Evolutionary conservation across 768 basidiomycete species (phyloP).

Genomic region (Pleurotus tuber-regium): DNA sequence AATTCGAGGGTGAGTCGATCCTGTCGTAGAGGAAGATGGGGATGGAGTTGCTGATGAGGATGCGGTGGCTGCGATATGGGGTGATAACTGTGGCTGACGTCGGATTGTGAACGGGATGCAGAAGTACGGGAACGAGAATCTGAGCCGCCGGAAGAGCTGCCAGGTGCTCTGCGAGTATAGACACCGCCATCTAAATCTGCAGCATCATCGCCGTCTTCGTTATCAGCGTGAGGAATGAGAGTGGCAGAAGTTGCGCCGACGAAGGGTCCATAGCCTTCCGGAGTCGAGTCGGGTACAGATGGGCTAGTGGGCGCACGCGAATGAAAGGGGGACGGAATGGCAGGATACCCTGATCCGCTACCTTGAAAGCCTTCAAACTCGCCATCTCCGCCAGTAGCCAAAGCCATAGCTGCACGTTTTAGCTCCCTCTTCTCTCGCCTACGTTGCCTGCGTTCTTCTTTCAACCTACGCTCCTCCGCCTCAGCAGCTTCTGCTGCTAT

Average conservation of each 20-base stretch:
- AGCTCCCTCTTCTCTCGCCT: conserved; percentile 45
- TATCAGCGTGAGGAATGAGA: conserved; percentile 18
- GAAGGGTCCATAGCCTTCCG: conserved; percentile 19
- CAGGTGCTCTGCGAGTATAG: conserved; percentile 41
- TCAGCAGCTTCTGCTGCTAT: conserved; percentile 31
- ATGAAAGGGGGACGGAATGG: conserved; percentile 18
- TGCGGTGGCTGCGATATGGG: conserved; percentile 1
- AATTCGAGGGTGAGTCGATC: conserved; percentile 19
- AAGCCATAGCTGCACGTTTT: conserved; percentile 36
- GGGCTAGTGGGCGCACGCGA: conserved; percentile 12
- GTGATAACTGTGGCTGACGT: conserved; percentile 3
- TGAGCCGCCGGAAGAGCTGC: conserved; percentile 41
- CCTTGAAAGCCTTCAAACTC: conserved; percentile 72
- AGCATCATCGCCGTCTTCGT: conserved; percentile 42
- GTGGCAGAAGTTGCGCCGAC: conserved; percentile 3
- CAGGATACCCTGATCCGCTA: conserved; percentile 29
- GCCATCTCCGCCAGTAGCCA: conserved; percentile 32
- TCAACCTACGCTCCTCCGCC: conserved; percentile 36
- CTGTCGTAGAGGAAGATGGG: neutral
- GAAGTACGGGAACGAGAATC: conserved; percentile 65
- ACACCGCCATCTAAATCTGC: conserved; percentile 61
- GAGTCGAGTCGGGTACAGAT: conserved; percentile 6
- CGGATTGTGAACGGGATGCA: conserved; percentile 35
- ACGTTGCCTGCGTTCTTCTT: conserved; percentile 46
- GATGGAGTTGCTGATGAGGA: conserved; percentile 1